Evolutionary conservation across 2,329 filamentous ascomycete genomes (phyloP).

Genomic region (Cladosporium halotolerans): DNA sequence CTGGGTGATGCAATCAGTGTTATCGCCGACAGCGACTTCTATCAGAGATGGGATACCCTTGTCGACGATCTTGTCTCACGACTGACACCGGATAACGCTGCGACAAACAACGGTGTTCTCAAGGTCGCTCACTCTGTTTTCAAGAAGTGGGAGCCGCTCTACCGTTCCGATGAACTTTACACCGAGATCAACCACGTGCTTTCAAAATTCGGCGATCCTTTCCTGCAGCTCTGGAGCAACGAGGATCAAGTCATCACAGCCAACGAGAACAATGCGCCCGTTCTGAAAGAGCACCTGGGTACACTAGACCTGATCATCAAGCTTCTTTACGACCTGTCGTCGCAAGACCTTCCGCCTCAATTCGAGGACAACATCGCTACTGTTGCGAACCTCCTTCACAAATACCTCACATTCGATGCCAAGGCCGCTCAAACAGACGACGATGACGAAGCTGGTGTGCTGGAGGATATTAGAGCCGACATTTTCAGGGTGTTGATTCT

Average conservation of each 20-base stretch:
- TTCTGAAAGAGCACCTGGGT: constrained; percentile 71
- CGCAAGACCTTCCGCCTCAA: constrained; percentile 87
- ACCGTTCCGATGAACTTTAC: constrained; percentile 86
- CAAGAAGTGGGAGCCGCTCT: constrained; percentile 88
- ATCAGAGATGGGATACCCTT: constrained; percentile 90
- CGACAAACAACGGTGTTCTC: constrained; percentile 86
- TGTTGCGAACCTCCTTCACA: constrained; percentile 76
- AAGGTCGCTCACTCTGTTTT: constrained; percentile 99
- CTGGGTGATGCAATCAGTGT: constrained; percentile 94
- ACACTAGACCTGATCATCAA: constrained; percentile 85
- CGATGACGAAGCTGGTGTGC: constrained; percentile 75
- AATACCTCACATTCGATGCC: constrained; percentile 88
- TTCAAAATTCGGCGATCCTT: constrained; percentile 73
- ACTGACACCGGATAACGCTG: constrained; percentile 72
- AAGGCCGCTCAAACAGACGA: constrained; percentile 76
- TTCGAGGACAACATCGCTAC: constrained; percentile 82
- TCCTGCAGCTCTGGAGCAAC: constrained; percentile 70
- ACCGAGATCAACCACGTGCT: constrained; percentile 96
- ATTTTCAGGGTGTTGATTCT: constrained; percentile 88
- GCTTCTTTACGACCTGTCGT: constrained; percentile 94
- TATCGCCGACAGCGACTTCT: constrained; percentile 98
- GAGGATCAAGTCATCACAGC: constrained; percentile 65
- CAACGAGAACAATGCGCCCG: constrained; percentile 68
- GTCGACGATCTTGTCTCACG: constrained; percentile 86
- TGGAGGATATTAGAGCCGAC: constrained; percentile 84